Conservation (phyloP, 2,329 filamentous ascomycete species). For the Epichloe sibirici region DNA sequence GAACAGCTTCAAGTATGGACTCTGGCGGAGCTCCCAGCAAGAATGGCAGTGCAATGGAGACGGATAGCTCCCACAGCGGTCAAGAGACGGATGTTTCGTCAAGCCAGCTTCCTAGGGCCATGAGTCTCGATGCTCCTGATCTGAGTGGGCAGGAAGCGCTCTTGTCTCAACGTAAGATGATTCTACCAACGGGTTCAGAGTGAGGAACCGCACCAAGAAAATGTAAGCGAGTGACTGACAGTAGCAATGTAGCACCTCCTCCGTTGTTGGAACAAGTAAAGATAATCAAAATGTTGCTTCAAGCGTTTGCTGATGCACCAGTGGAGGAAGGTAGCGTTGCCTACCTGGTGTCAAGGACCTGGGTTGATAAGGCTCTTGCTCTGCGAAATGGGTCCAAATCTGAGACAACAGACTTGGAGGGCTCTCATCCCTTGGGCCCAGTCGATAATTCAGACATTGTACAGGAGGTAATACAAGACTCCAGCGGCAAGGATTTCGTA, state of each 20-base stretch:
- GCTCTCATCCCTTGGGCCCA: slow-evolving; percentile 53
- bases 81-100: slow-evolving; percentile 10
- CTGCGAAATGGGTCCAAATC: slow-evolving; percentile 47
- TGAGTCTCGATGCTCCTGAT: slow-evolving; percentile 29
- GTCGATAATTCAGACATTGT: slow-evolving; percentile 83
- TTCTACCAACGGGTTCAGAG: not conserved
- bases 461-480: slow-evolving; percentile 42
- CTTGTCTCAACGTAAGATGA: slow-evolving; percentile 4
- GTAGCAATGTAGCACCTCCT: slow-evolving; percentile 17
- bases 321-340: slow-evolving; percentile 61
- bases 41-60: slow-evolving; percentile 31
- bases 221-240: slow-evolving; percentile 3
- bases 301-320: slow-evolving; percentile 37
- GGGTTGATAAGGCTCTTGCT: slow-evolving; percentile 63
- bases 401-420: slow-evolving; percentile 44
- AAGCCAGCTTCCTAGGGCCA: slow-evolving; percentile 22
- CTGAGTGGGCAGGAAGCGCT: slow-evolving; percentile 7
- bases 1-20: slow-evolving; percentile 51
- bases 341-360: slow-evolving; percentile 66
- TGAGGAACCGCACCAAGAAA: not conserved
- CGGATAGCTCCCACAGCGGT: slow-evolving; percentile 22
- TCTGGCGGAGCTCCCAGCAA: slow-evolving; percentile 30
- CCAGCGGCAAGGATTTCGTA: slow-evolving; percentile 47
- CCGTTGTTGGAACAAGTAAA: slow-evolving; percentile 51
- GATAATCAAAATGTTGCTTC: slow-evolving; percentile 51